Evolutionary conservation across 1,284 basidiomycete genomes (phyloP).

Genomic region (Trametes polyzona): DNA sequence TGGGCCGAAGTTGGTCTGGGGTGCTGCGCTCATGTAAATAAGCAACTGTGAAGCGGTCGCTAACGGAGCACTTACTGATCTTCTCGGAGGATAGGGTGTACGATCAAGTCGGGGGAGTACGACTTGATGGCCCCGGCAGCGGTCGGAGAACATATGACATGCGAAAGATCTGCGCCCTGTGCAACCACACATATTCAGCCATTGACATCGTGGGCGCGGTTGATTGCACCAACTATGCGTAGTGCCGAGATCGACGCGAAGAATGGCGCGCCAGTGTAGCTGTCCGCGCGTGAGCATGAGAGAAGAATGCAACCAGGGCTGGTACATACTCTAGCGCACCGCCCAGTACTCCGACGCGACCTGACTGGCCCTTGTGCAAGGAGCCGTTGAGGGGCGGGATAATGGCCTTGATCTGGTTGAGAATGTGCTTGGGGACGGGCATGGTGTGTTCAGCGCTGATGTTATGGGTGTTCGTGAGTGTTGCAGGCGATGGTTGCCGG

Average conservation of each 20-base stretch:
- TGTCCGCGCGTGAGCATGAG: not conserved
- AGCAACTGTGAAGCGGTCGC: not conserved
- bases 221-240: slow-evolving; percentile 60
- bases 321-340: slow-evolving; percentile 83
- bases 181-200: not conserved
- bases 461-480: not conserved
- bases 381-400: slow-evolving; percentile 85
- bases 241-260: slow-evolving; percentile 90
- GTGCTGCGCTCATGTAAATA: slow-evolving; percentile 40
- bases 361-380: slow-evolving; percentile 96
- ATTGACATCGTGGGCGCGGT: not conserved
- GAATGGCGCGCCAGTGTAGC: slow-evolving; percentile 96
- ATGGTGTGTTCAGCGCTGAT: slow-evolving; percentile 39
- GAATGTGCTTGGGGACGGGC: slow-evolving; percentile 59
- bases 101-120: slow-evolving; percentile 95
- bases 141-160: slow-evolving; percentile 94
- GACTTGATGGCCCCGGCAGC: slow-evolving; percentile 94
- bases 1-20: slow-evolving; percentile 51
- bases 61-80: slow-evolving; percentile 41
- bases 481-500: not conserved
- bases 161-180: slow-evolving; percentile 91
- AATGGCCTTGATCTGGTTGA: slow-evolving; percentile 75
- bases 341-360: slow-evolving; percentile 92
- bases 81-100: slow-evolving; percentile 86
- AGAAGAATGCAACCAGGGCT: not conserved